A percentile compares a stretch with the other conserved stretches of the same genome.
Evolutionary conservation across 805 yeast species (phyloP).

Genomic region (Sugiyamaella mastotermitis): DNA sequence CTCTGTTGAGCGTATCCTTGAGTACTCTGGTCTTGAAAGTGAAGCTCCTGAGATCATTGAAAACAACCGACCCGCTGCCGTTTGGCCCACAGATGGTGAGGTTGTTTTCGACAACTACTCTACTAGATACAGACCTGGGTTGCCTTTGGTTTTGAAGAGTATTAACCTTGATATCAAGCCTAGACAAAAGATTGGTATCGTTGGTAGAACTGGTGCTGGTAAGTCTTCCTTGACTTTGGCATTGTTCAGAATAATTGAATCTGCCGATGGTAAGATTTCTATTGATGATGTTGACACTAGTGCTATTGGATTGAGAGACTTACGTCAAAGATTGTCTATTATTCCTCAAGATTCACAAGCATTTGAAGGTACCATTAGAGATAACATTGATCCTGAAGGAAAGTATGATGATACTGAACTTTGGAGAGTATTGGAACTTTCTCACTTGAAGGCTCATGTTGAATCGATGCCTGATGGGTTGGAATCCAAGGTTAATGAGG

Average conservation of each 20-base stretch:
- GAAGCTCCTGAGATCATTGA: slow-evolving; percentile 78
- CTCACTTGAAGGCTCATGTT: slow-evolving; percentile 71
- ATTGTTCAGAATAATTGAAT: slow-evolving; percentile 77
- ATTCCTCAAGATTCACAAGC: slow-evolving; percentile 95
- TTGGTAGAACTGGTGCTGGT: slow-evolving; percentile 97
- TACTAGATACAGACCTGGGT: slow-evolving; percentile 76
- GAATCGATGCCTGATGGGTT: slow-evolving; percentile 45
- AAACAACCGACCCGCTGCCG: slow-evolving; percentile 55
- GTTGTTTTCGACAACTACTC: slow-evolving; percentile 66
- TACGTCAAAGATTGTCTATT: slow-evolving; percentile 61
- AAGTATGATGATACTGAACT: slow-evolving; percentile 65
- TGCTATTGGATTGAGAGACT: slow-evolving; percentile 54
- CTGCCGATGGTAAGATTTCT: slow-evolving; percentile 63
- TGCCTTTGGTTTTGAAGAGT: slow-evolving; percentile 65
- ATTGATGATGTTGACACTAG: slow-evolving; percentile 68
- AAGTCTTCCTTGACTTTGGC: slow-evolving; percentile 83
- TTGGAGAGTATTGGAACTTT: slow-evolving; percentile 76
- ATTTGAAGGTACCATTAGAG: slow-evolving; percentile 78
- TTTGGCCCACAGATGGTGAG: slow-evolving; percentile 73
- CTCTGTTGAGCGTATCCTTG: slow-evolving; percentile 87
- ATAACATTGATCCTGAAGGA: slow-evolving; percentile 79
- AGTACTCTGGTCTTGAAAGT: slow-evolving; percentile 69
- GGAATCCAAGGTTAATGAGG: slow-evolving; percentile 56
- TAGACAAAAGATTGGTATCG: slow-evolving; percentile 86
- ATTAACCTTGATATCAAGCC: slow-evolving; percentile 60